Conservation (phyloP, 495 filamentous ascomycete genomes). For the Neurospora africana region DNA sequence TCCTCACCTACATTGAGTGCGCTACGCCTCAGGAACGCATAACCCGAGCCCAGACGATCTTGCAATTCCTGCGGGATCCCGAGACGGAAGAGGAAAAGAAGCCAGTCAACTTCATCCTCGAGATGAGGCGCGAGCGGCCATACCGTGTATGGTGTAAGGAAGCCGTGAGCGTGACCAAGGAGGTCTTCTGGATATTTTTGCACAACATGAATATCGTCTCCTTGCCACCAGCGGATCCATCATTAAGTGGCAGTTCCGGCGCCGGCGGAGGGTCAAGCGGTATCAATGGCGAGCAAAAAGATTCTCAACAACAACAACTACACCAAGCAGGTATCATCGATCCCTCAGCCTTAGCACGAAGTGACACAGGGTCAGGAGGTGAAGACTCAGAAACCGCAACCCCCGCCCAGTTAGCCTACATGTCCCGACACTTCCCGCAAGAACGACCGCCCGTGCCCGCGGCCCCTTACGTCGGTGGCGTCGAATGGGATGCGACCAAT, state of each 20-base stretch:
- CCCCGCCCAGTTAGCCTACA: slow-evolving; percentile 37
- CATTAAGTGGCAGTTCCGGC: slow-evolving; percentile 5
- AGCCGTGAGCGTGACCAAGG: slow-evolving; percentile 82
- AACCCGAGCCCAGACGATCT: slow-evolving; percentile 53
- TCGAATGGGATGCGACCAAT: slow-evolving; percentile 98
- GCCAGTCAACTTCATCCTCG: slow-evolving; percentile 74
- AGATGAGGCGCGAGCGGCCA: slow-evolving; percentile 77
- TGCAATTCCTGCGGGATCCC: slow-evolving; percentile 75
- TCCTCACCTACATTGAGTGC: slow-evolving; percentile 73
- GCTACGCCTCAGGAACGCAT: slow-evolving; percentile 42
- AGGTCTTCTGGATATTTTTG: slow-evolving; percentile 99
- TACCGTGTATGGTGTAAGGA: slow-evolving; percentile 94
- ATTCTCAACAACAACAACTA: background rate
- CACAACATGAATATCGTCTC: slow-evolving; percentile 86
- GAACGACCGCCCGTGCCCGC: slow-evolving; percentile 85
- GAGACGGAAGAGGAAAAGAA: slow-evolving; percentile 60
- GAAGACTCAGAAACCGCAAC: slow-evolving; percentile 18
- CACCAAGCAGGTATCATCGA: background rate
- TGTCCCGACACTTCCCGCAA: slow-evolving; percentile 69
- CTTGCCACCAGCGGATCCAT: slow-evolving; percentile 30
- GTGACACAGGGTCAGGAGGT: slow-evolving; percentile 1
- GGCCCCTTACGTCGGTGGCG: slow-evolving; percentile 92
- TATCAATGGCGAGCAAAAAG: background rate
- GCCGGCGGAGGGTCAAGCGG: slow-evolving; percentile 2
- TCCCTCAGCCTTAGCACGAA: background rate